Evolutionary conservation across 441 rosid genomes (phyloP).

Genomic region (Eruca vesicaria): DNA sequence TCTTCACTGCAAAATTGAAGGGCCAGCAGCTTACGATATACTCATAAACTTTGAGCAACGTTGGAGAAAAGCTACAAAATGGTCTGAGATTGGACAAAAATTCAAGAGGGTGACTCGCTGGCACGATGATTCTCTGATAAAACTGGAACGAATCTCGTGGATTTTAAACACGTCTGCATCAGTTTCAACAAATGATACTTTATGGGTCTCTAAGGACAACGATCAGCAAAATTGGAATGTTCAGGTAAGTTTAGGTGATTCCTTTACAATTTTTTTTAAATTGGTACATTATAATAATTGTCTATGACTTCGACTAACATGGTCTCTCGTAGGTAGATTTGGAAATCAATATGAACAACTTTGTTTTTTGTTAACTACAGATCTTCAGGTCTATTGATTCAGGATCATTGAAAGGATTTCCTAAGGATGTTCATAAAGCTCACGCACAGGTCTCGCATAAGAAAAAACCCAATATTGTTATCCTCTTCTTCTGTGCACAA

Average conservation of each 20-base stretch:
- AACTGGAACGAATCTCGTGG: conserved; percentile 86
- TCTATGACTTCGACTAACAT: neutral
- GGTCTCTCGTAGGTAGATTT: neutral
- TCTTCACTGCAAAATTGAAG: conserved; percentile 83
- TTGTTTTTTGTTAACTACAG: conserved; percentile 35
- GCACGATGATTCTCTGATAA: conserved; percentile 82
- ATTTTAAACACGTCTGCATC: conserved; percentile 63
- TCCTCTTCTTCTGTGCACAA: neutral
- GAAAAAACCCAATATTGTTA: neutral
- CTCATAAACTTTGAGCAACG: conserved; percentile 90
- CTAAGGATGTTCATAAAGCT: conserved; percentile 55
- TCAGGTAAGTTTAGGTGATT: conserved; percentile 46
- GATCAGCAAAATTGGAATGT: conserved; percentile 74
- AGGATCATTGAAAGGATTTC: conserved; percentile 87
- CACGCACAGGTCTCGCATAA: conserved; percentile 49
- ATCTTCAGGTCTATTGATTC: conserved; percentile 86
- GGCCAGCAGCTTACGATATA: conserved; percentile 89
- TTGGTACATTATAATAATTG: neutral
- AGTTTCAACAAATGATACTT: conserved; percentile 45
- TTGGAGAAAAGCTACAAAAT: conserved; percentile 78
- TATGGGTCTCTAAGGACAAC: conserved; percentile 54
- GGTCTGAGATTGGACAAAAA: conserved; percentile 62
- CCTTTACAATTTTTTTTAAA: neutral
- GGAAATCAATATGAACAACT: neutral
- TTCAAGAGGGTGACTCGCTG: conserved; percentile 65